A percentile compares a stretch with the other conserved stretches of the same genome.
Evolutionary conservation across 2,329 filamentous ascomycete species (phyloP).

Genomic region (Colletotrichum lindemuthianum): DNA sequence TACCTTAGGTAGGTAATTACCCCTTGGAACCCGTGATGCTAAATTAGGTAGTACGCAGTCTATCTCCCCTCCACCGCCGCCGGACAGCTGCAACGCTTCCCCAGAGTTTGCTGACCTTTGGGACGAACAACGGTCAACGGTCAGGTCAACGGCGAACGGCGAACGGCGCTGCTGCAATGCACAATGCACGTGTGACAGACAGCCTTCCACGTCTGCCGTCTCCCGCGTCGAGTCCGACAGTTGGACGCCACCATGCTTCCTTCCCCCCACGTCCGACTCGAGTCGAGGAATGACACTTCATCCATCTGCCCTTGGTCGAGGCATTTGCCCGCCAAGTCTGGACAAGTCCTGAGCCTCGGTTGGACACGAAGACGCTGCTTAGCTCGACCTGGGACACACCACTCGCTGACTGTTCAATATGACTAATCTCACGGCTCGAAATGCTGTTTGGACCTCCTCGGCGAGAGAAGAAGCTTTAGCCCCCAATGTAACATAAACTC

Average conservation of each 20-base stretch:
- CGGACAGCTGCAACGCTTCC: conserved; percentile 1
- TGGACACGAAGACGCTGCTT: neutral
- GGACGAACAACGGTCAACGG: conserved; percentile 8
- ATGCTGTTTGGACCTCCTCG: too few species aligned
- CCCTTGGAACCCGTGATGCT: too few species aligned
- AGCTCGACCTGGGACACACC: neutral
- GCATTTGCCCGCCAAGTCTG: neutral
- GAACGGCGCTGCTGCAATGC: too few species aligned
- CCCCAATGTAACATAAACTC: neutral
- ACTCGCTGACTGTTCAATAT: too few species aligned
- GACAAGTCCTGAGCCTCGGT: neutral
- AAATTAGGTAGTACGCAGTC: neutral
- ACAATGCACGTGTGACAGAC: conserved; percentile 9
- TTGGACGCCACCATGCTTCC: too few species aligned
- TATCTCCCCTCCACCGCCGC: neutral
- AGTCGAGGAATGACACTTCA: neutral
- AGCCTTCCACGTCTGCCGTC: neutral
- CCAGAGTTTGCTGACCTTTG: conserved; percentile 10
- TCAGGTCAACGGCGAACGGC: too few species aligned
- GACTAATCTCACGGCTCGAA: too few species aligned
- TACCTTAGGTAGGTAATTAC: neutral
- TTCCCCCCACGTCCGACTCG: too few species aligned
- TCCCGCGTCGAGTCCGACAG: conserved; percentile 18
- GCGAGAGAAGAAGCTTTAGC: neutral
- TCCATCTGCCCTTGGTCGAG: neutral